Evolutionary conservation across 768 basidiomycete genomes (phyloP).

Genomic region (Boletus vermiculosoides): DNA sequence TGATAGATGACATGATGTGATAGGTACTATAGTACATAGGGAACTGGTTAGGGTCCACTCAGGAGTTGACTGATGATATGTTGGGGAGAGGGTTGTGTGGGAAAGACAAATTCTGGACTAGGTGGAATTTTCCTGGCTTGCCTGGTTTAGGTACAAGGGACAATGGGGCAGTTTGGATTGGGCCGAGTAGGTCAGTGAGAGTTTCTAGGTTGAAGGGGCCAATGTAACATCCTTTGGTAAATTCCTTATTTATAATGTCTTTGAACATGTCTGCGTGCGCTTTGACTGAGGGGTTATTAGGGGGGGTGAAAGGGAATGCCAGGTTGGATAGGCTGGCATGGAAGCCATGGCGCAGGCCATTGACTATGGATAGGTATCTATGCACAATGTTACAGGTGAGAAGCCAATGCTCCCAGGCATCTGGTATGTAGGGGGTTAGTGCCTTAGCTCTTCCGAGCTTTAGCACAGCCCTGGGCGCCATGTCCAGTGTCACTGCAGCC

Average conservation of each 20-base stretch:
- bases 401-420: neutral
- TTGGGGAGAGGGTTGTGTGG: neutral
- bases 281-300: neutral
- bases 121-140: neutral
- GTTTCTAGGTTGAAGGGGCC: neutral
- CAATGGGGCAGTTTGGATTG: neutral
- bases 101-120: neutral
- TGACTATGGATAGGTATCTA: neutral
- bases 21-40: neutral
- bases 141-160: neutral
- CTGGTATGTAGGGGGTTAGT: neutral
- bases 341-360: neutral
- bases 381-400: neutral
- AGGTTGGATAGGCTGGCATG: neutral
- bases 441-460: neutral
- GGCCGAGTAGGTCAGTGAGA: neutral
- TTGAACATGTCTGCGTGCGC: neutral
- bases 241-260: neutral
- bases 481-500: rapidly evolving
- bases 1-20: neutral
- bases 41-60: rapidly evolving
- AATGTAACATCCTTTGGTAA: neutral
- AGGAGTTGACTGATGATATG: neutral
- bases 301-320: neutral
- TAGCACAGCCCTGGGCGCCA: neutral